Base-by-base conservation (phyloP, 208 protist genomes). In the Wallacemonas sp. region DNA sequence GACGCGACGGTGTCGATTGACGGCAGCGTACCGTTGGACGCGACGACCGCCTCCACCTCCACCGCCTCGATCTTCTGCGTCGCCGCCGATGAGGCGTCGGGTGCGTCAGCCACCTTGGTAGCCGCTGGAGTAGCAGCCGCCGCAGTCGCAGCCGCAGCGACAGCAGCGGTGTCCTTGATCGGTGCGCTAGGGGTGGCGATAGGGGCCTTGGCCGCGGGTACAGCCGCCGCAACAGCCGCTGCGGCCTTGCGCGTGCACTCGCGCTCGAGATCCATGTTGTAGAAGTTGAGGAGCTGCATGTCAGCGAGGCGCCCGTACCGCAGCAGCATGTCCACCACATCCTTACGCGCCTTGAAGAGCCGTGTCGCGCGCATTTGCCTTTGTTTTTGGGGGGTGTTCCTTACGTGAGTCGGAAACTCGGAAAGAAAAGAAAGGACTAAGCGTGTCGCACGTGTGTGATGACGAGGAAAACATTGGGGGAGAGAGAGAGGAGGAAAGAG, bases 211-310 rank as follows among this genome's bases (percentile, higher is more conserved):
- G n/a, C n/a, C n/a, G n/a, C n/a, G n/a, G n/a, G n/a, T n/a, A n/a
- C n/a, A n/a, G n/a, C n/a, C n/a, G n/a, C n/a, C 62, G 17, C 17
- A 8, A 29, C 41, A 49, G 24, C 44, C 46, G 44, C 29, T 26
- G 41, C 17, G 9, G 30, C n/a, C 56, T 57, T 30, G 2, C 61
- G 19, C 21, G 26, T 19, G 39, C 72, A 14, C 58, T 80, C 48
- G 11, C 61, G 62, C 27, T 70, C 46, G 48, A 83, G 58, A 34
- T 84, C 78, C 26, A 38, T 68, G 21, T 66, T 76, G 70, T 90
- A 94, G 58, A 84, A 88, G 33, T 86, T 80, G 17, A 90, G 60
- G 65, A 94, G 77, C 36, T 84, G 68, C 12, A 94, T 80, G 57
- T 91, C 85, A 4, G 74, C 70, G 41, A 94, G 71, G 6, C 80